These are phyloP conservation scores for Aureobasidium pullulans DNA, from an alignment of 2,329 filamentous ascomycete genomes.

Conservation along the genomic window DNA sequence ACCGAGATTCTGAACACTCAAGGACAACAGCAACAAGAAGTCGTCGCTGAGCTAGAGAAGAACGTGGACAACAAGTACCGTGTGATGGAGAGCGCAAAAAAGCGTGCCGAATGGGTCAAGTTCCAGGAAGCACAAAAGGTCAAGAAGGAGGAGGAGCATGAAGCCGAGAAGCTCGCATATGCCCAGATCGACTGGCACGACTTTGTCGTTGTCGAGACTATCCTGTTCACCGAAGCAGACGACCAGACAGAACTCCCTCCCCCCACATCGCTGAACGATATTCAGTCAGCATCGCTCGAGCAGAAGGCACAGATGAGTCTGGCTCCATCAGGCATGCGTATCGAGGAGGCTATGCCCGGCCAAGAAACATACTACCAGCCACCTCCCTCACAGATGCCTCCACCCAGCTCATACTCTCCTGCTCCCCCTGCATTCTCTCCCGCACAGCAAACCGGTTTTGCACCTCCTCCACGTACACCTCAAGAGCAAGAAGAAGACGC, in stretches of 20 bases:
- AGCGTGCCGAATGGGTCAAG: conserved; percentile 80
- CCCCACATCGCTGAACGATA: conserved; percentile 79
- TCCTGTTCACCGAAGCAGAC: conserved; percentile 83
- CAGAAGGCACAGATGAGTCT: conserved; percentile 90
- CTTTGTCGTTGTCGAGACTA: conserved; percentile 91
- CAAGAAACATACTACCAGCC: conserved; percentile 26
- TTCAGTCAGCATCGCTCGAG: conserved; percentile 90
- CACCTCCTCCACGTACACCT: conserved; percentile 17
- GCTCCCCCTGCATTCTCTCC: conserved; percentile 15
- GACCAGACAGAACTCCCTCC: conserved; percentile 80
- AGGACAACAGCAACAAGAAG: conserved; percentile 63
- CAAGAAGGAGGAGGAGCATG: conserved; percentile 80
- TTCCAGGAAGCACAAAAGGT: conserved; percentile 77
- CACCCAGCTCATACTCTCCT: conserved; percentile 22
- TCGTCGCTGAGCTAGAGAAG: conserved; percentile 63
- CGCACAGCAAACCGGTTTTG: conserved; percentile 14
- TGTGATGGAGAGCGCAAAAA: conserved; percentile 70
- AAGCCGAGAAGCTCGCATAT: conserved; percentile 69
- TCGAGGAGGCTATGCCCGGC: conserved; percentile 67
- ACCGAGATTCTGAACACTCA: conserved; percentile 65
- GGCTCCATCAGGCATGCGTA: conserved; percentile 64
- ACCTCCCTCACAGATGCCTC: conserved; percentile 23
- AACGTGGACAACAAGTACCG: conserved; percentile 75
- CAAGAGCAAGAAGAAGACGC: conserved; percentile 33
- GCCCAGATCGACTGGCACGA: conserved; percentile 97